Evolutionary conservation across 805 yeast species (phyloP).

Genomic region (Lipomyces sp.): DNA sequence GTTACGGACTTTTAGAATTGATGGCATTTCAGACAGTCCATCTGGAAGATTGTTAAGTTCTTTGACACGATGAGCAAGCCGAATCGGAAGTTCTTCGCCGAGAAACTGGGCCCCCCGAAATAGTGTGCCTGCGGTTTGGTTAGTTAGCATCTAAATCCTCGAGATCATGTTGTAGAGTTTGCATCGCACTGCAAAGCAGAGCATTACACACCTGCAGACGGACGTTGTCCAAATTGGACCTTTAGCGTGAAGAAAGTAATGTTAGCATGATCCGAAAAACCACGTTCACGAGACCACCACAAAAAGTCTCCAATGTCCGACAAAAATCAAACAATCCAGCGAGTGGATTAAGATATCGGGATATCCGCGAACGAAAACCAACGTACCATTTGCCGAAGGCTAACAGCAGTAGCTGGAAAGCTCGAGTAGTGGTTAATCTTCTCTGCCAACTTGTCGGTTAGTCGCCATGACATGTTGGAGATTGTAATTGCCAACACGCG

Average conservation of each 20-base stretch:
- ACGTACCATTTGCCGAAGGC: constrained; percentile 76
- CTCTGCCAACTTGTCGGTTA: constrained; percentile 54
- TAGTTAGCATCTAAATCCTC: background rate
- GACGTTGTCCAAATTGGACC: constrained; percentile 78
- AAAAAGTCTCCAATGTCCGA: background rate
- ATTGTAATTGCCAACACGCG: background rate
- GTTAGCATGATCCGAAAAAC: background rate
- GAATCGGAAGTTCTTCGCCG: constrained; percentile 77
- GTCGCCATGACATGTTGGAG: constrained; percentile 41
- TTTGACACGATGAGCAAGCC: constrained; percentile 83
- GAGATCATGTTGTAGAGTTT: background rate
- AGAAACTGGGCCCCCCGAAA: constrained; percentile 79
- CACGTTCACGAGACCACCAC: background rate
- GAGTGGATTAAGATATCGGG: background rate
- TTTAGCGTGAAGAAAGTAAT: constrained; percentile 3
- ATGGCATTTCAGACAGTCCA: constrained; percentile 72
- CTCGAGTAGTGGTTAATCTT: constrained; percentile 68
- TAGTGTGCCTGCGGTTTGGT: constrained; percentile 30
- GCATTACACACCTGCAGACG: constrained; percentile 66
- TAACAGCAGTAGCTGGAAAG: constrained; percentile 81
- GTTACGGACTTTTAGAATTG: constrained; percentile 73
- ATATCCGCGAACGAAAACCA: background rate
- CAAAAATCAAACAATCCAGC: background rate
- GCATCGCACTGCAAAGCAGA: background rate
- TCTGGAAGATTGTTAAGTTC: constrained; percentile 81